Percentiles rank a stretch among this genome's conserved stretches.
Evolutionary conservation across 2,329 filamentous ascomycete species (phyloP).

Genomic region (Penicillium sp.): DNA sequence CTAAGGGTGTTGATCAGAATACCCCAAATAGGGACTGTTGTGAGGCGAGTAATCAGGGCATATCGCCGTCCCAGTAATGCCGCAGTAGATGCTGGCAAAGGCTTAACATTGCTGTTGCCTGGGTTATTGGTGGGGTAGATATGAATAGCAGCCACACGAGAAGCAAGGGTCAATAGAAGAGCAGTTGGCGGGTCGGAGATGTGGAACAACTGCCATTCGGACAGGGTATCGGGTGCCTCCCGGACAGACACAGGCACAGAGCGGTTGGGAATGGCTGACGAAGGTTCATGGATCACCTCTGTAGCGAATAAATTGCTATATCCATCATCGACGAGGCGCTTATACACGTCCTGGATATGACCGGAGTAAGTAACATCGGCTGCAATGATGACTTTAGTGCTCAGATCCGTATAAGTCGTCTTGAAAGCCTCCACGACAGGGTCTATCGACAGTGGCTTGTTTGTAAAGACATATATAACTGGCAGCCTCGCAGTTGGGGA

Average conservation of each 20-base stretch:
- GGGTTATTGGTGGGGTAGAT: conserved; percentile 66
- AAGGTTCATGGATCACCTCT: conserved; percentile 72
- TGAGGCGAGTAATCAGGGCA: conserved; percentile 76
- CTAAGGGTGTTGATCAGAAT: conserved; percentile 95
- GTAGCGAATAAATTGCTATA: conserved; percentile 72
- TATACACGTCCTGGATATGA: conserved; percentile 64
- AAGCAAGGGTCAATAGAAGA: conserved; percentile 82
- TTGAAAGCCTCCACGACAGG: conserved; percentile 63
- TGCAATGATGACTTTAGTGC: conserved; percentile 72
- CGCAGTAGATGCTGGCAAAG: conserved; percentile 53
- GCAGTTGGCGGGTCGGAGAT: conserved; percentile 77
- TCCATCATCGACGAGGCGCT: conserved; percentile 59
- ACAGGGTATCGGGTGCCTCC: conserved; percentile 52
- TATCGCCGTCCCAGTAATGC: conserved; percentile 77
- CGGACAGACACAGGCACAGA: conserved; percentile 58
- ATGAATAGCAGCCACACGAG: conserved; percentile 74
- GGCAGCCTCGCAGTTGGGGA: conserved; percentile 85
- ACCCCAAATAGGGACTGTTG: conserved; percentile 80
- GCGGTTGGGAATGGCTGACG: conserved; percentile 80
- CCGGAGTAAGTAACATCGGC: conserved; percentile 85
- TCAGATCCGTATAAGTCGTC: conserved; percentile 64
- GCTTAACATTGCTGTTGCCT: conserved; percentile 32
- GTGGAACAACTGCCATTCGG: conserved; percentile 77
- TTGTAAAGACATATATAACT: conserved; percentile 88
- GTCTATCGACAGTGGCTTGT: conserved; percentile 65